Evolutionary conservation across 148 eudicot genomes (phyloP).

Genomic region (Silene conica): DNA sequence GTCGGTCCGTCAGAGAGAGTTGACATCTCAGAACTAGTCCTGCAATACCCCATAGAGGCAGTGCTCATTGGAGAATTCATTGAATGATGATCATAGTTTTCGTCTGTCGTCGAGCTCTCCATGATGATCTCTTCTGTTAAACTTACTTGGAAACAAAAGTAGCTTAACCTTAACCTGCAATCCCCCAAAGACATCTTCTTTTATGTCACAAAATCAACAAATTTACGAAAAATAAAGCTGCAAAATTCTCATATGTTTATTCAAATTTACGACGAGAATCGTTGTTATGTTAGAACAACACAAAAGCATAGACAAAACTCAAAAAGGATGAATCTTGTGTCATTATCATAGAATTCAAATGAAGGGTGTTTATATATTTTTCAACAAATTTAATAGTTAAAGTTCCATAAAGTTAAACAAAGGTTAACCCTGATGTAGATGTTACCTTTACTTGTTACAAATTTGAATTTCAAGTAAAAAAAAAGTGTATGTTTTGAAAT

Average conservation of each 20-base stretch:
- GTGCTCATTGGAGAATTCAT: conserved; percentile 39
- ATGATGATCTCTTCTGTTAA: conserved; percentile 29
- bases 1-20: conserved; percentile 49
- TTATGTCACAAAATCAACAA: not conserved
- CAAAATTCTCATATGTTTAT: conserved; percentile 8
- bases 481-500: conserved; percentile 39
- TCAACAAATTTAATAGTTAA: not conserved
- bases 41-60: conserved; percentile 42
- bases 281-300: not conserved
- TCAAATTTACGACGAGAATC: conserved; percentile 8
- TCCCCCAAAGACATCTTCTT: conserved; percentile 24
- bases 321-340: conserved; percentile 30
- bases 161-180: conserved; percentile 29
- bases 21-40: conserved; percentile 68
- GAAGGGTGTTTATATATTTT: not conserved
- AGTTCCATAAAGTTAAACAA: conserved; percentile 19
- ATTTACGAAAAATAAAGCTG: conserved; percentile 12
- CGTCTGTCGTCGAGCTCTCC: conserved; percentile 44
- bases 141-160: conserved; percentile 23
- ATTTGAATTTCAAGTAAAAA: conserved; percentile 42
- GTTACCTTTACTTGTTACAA: conserved; percentile 38
- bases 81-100: conserved; percentile 40
- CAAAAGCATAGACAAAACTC: conserved; percentile 7
- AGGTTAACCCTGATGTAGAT: not conserved
- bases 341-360: conserved; percentile 26